Evolutionary conservation across 2,329 filamentous ascomycete genomes (phyloP), one percentile per base, ranked within the genome.

Genomic region (Clarireedia paspali): DNA sequence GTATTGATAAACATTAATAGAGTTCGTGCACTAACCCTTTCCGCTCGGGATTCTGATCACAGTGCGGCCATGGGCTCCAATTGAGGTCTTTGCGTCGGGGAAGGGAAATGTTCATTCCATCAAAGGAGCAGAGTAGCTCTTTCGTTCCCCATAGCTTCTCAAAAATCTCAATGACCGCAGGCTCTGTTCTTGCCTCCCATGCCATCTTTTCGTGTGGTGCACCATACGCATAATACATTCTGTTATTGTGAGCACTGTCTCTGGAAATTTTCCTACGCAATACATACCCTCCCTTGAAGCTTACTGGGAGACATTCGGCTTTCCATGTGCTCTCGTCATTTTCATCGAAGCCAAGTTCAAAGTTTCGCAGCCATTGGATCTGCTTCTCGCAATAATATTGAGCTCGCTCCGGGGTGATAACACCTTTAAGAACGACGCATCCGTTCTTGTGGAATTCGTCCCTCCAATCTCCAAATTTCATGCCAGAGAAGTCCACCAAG

Each of bases 51-150:
- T 71, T 65, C 57, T 73, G 71, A 52, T 73, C 71, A 45, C 72
- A 70, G 57, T 73, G 71, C 1, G 70, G 70, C 71, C 71, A 73
- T 14, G 70, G 70, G 40, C n/a, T 44, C 40, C 40, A 44, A 42
- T 56, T 9, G 40, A 50, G n/a, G 26, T 55, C 38, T 14, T 39
- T 46, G 39, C 17, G 42, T 42, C 69, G 69, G 26, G 68, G 67
- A 46, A 72, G 70, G 2, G 70, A 68, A 50, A 74, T 70, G 58
- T 76, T 75, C 44, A 75, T 60, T 3, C 68, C 70, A 57, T 76
- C 74, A 57, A 76, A 77, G 0, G 72, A 74, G 2, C 74, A 73
- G 48, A 75, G 68, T 12, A 76, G 62, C 42, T 76, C 69, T 27
- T 73, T 60, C 14, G 71, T 72, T 5, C 67, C 67, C 57, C 71